Conservation (phyloP, 805 yeast species). For the Hanseniaspora lachancei region DNA sequence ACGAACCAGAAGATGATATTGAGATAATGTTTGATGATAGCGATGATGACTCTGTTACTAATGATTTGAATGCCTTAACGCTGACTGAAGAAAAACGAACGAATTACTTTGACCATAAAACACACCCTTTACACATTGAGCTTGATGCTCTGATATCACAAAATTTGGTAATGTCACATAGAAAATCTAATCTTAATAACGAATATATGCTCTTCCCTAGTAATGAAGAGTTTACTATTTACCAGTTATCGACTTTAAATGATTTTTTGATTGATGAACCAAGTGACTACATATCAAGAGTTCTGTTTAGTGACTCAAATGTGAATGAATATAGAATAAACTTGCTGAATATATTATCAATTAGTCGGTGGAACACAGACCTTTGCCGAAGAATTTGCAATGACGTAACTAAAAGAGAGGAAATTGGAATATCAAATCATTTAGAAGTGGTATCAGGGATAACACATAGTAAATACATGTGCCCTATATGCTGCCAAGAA, state of each 20-base stretch:
- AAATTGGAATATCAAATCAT: neutral
- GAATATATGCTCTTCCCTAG: conserved; percentile 7
- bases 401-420: neutral
- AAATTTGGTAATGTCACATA: neutral
- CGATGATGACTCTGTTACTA: neutral
- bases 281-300: neutral
- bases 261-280: neutral
- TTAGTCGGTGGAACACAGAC: neutral
- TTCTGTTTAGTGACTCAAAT: neutral
- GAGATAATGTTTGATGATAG: conserved; percentile 11
- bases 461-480: conserved; percentile 20
- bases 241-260: neutral
- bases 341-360: neutral
- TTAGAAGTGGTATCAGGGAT: conserved; percentile 22
- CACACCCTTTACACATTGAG: neutral
- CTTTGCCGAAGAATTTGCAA: neutral
- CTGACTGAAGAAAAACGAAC: neutral
- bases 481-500: conserved; percentile 65
- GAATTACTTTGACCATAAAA: neutral
- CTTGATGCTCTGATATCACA: neutral
- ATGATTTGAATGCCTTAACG: neutral
- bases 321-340: neutral
- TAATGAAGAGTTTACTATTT: neutral
- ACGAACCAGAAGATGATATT: conserved; percentile 2
- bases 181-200: neutral